Percentiles rank a stretch among this genome's conserved stretches.
Conservation (phyloP, 1,284 basidiomycete genomes). For the Veloboletus limbatus region DNA sequence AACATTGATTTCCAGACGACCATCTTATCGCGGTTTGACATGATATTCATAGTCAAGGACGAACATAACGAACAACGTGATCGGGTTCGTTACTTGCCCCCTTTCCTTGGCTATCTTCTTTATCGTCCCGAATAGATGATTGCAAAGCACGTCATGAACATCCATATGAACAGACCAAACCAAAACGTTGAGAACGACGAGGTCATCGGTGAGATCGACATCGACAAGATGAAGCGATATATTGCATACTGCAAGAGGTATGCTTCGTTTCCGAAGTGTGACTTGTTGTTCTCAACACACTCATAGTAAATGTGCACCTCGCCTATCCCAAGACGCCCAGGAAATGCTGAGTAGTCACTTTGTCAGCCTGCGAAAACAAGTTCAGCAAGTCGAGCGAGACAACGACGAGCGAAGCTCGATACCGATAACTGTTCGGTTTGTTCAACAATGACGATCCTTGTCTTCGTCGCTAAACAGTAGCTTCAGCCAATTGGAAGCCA, state of each 20-base stretch:
- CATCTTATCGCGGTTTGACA: conserved; percentile 97
- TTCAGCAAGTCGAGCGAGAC: conserved; percentile 94
- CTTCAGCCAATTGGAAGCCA: conserved; percentile 92
- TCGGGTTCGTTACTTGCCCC: conserved; percentile 49
- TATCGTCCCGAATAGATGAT: conserved; percentile 62
- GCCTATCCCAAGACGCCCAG: conserved; percentile 88
- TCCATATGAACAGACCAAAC: conserved; percentile 92
- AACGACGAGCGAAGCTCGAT: conserved; percentile 98
- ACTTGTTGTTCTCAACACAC: conserved; percentile 1
- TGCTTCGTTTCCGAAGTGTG: conserved; percentile 22
- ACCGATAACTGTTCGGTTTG: conserved; percentile 94
- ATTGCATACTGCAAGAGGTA: conserved; percentile 95
- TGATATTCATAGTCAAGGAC: conserved; percentile 99
- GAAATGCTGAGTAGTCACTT: conserved; percentile 99
- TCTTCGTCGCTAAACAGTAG: conserved; percentile 7
- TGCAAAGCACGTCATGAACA: conserved; percentile 97
- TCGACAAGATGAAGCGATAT: conserved; percentile 99
- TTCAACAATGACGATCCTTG: conserved; percentile 10
- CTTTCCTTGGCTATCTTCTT: neutral
- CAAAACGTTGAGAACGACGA: conserved; percentile 60
- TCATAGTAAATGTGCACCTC: conserved; percentile 89
- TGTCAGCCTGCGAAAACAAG: conserved; percentile 90
- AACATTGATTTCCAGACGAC: conserved; percentile 99
- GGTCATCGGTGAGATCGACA: conserved; percentile 87
- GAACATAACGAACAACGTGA: conserved; percentile 96